Evolutionary conservation across 208 protist species (phyloP), one percentile per base, ranked within the genome.

Genomic region (Leishmania arabica): DNA sequence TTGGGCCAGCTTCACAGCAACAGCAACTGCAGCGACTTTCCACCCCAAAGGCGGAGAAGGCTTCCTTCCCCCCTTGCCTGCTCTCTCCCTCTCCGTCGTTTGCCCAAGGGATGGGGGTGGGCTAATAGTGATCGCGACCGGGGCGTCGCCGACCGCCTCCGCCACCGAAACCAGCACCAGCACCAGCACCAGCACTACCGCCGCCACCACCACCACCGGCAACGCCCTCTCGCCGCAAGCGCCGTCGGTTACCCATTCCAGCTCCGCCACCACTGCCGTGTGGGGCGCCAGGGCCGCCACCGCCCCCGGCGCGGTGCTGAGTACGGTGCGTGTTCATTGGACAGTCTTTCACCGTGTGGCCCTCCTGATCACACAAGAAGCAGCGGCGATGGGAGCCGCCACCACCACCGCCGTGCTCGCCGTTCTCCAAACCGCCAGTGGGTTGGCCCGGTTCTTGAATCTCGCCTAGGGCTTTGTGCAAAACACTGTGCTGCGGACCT

Each of bases 341-440:
- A 73, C 95, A 98, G 85, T 98, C 90, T 56, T 83, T 75, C 47
- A 88, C 79, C 31, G 78, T 87, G 81, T 98, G 95, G 6, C 93
- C 94, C 65, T 97, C 94, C 73, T 95, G 84, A 31, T 90, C 79
- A 78, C 95, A 98, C 56, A 90, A 86, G 75, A 93, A 97, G 83
- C 95, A 98, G 65, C 89, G 86, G 40, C 87, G 88, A 2, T 88
- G 86, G 34, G 78, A 64, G 6, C 13, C 76, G 24, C 76, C 76
- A n/a, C 76, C 76, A 27, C 81, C 79, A 45, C 71, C 68, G 78
- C 78, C 79, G 56, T 87, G 86, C 51, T 74, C 84, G 60, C 92
- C 90, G 9, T 72, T 82, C 34, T 93, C 91, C 17, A 90, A 73
- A 53, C 86, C 83, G 80, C 83, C 86, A 6, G 88, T 79, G 21